Evolutionary conservation across 202 grass and related monocot species (phyloP), one percentile per base, ranked within the genome.

Genomic region (Carex sylvatica): DNA sequence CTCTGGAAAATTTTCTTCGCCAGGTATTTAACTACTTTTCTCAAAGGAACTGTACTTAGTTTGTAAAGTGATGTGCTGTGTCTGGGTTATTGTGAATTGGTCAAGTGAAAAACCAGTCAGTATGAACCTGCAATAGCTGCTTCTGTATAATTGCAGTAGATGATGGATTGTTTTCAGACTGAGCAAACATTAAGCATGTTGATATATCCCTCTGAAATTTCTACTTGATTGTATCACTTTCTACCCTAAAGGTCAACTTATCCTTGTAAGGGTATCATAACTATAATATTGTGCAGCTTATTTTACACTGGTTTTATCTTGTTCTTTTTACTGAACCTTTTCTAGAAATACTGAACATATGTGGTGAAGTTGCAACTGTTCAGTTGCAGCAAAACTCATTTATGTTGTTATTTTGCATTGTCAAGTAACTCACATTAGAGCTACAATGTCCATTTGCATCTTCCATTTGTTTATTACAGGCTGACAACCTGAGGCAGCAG

Each of bases 401-500:
- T 38, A 5, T 1, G 1, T 36, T 6, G 53, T 77, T 42, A 24
- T 59, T 56, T 77, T 36, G 73, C 71, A 55, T 31, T 13, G 14
- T 75, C 7, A 52, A 74, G 70, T 52, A 51, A 74, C 14, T 20
- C 23, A 13, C 10, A 5, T n/a, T 73, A 33, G 26, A 51, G 13
- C 26, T 58, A 30, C 3, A 6, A 31, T 74, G 47, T 74, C 47
- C 3, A 28, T 30, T 15, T 68, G 69, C 42, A 72, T n/a, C 70
- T 52, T 82, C 75, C 58, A 65, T 54, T 83, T 70, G 79, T 62
- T 65, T 62, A 53, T 82, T 86, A 38, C 87, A 97, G 95, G 95
- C 95, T 52, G 95, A 97, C 54, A 97, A 94, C 78, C 82, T 97
- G 85, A 89, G 95, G 78, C 92, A 88, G 82, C 95, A 97, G 76